phyloP scores from a whole-genome alignment of 768 basidiomycete genomes.

The Suillus sp. region DNA sequence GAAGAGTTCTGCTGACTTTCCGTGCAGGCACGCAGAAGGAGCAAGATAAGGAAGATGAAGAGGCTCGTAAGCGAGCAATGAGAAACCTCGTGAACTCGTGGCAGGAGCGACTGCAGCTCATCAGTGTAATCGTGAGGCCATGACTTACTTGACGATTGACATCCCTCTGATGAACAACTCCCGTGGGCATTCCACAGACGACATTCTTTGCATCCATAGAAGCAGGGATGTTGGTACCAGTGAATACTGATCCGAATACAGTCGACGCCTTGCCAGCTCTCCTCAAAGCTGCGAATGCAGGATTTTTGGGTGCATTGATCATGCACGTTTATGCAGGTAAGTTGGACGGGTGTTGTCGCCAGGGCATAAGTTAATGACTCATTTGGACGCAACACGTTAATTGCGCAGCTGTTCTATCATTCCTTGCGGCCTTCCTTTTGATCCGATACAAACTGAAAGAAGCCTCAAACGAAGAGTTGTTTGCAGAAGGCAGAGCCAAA shows the following conservation, averaged over 20 bases:
- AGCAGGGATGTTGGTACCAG: conserved; percentile 47
- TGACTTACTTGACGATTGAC: neutral
- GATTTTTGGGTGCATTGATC: conserved; percentile 53
- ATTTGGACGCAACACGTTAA: neutral
- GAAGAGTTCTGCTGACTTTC: neutral
- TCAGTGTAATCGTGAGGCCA: conserved; percentile 55
- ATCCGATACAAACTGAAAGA: conserved; percentile 56
- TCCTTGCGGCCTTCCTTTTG: conserved; percentile 58
- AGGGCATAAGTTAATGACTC: conserved; percentile 19
- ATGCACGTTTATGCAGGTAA: conserved; percentile 54
- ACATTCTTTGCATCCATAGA: conserved; percentile 66
- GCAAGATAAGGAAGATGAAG: conserved; percentile 51
- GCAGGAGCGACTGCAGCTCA: conserved; percentile 64
- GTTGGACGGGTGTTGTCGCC: conserved; percentile 25
- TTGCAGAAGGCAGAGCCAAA: conserved; percentile 31
- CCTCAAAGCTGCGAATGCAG: conserved; percentile 44
- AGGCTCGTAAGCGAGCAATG: conserved; percentile 46
- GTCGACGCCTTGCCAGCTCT: conserved; percentile 9
- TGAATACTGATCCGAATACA: conserved; percentile 34
- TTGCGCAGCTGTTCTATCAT: conserved; percentile 44
- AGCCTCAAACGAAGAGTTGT: conserved; percentile 49
- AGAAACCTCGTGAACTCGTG: conserved; percentile 58
- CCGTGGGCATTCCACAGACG: conserved; percentile 38
- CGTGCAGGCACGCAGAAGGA: conserved; percentile 47
- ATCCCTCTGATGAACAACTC: neutral